These are phyloP conservation scores for Scenedesmus sp. DNA, from an alignment of 163 green algal genomes.

Conservation along the genomic window DNA sequence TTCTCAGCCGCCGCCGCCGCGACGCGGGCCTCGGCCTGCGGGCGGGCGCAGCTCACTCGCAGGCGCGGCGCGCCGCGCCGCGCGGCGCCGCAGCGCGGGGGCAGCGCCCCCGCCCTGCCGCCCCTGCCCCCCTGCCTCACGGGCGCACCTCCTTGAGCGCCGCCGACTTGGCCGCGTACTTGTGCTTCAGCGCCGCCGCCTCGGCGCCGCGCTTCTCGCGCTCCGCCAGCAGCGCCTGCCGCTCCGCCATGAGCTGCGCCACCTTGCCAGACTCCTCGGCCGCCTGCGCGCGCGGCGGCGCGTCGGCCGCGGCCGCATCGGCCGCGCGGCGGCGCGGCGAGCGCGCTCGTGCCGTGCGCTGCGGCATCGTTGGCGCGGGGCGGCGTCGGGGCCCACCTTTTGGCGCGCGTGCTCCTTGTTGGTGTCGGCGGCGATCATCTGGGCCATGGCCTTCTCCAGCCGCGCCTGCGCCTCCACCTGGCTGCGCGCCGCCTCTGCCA, in stretches of 20 bases:
- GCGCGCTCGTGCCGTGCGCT: no score
- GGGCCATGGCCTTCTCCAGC: constrained; percentile 36
- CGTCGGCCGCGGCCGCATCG: background rate
- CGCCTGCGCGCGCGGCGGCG: background rate
- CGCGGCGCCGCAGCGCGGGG: no score
- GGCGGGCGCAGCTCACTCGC: no score
- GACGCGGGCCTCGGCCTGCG: background rate
- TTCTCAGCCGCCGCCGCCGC: constrained; percentile 24
- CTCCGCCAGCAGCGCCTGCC: constrained; percentile 12
- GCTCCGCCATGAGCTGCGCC: constrained; percentile 15
- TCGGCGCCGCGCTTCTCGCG: background rate
- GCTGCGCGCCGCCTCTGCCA: background rate
- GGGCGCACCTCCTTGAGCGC: constrained; percentile 31
- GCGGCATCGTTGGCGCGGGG: background rate
- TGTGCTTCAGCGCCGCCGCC: constrained; percentile 20
- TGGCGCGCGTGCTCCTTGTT: constrained; percentile 36
- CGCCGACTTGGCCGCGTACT: constrained; percentile 24
- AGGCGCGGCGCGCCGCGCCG: no score
- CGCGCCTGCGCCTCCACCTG: constrained; percentile 1
- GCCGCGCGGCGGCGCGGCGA: no score
- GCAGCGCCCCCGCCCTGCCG: no score
- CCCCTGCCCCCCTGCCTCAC: no score
- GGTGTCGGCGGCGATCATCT: constrained; percentile 41
- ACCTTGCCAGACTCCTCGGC: constrained; percentile 21
- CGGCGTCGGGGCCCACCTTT: constrained; percentile 2